These are phyloP conservation scores for Botrytis sinoallii DNA, from an alignment of 2,329 filamentous ascomycete species.

Conservation along the genomic window DNA sequence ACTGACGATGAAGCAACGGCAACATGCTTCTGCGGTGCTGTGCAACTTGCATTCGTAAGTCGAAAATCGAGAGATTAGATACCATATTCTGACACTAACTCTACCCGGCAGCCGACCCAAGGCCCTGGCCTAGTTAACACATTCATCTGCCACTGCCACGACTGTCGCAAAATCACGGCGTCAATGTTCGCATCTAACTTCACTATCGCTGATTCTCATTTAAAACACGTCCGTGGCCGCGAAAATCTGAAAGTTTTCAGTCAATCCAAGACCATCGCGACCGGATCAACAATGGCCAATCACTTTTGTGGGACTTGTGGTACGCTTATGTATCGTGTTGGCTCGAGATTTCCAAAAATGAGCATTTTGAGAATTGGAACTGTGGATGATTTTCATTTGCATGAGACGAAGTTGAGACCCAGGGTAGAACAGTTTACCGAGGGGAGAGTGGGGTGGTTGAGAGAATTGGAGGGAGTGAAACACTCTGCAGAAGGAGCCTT, in stretches of 20 bases:
- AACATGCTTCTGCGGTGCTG: slow-evolving; percentile 56
- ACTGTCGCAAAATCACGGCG: slow-evolving; percentile 61
- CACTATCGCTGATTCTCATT: slow-evolving; percentile 44
- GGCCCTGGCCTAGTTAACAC: slow-evolving; percentile 46
- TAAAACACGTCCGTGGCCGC: slow-evolving; percentile 50
- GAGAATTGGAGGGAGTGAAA: slow-evolving; percentile 39
- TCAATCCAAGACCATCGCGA: slow-evolving; percentile 48
- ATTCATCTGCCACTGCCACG: slow-evolving; percentile 59
- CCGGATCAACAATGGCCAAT: slow-evolving; percentile 55
- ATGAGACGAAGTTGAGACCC: slow-evolving; percentile 56
- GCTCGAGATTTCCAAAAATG: slow-evolving; percentile 43
- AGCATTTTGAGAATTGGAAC: slow-evolving; percentile 56
- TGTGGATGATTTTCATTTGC: slow-evolving; percentile 58
- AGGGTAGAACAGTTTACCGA: slow-evolving; percentile 51
- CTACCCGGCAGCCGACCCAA: slow-evolving; percentile 42
- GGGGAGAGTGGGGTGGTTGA: slow-evolving; percentile 51
- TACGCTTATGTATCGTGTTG: slow-evolving; percentile 56
- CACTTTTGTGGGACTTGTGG: slow-evolving; percentile 60
- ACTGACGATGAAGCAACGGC: slow-evolving; percentile 50
- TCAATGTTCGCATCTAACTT: slow-evolving; percentile 63
- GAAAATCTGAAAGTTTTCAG: slow-evolving; percentile 48
- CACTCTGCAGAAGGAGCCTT: slow-evolving; percentile 29
- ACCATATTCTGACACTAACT: not conserved
- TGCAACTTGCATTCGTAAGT: slow-evolving; percentile 53
- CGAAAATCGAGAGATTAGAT: not conserved